Evolutionary conservation across 78 protist species (phyloP), one percentile per base, ranked within the genome.

Genomic region (Pigoraptor vietnamica): DNA sequence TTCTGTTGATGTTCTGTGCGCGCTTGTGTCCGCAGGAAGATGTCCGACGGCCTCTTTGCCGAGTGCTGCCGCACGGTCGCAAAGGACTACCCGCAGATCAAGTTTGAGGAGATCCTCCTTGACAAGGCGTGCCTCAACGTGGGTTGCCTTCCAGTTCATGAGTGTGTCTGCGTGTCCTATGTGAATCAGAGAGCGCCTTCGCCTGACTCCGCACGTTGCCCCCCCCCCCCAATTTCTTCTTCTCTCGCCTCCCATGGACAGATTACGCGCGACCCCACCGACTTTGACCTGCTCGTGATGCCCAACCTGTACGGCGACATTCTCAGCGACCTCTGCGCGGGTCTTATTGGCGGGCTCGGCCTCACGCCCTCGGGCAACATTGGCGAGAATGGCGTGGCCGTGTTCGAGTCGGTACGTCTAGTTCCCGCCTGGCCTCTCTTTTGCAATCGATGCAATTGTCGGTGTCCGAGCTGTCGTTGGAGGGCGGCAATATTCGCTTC

Each of bases 51-150:
- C 1, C 90, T 88, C 14, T 88, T 88, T 81, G 82, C 40, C n/a
- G 90, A 88, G 81, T 39, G 56, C 55, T 39, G 82, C 81, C 79
- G 32, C 0, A 38, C 39, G 90, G 90, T 40, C 25, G 90, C 90
- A 25, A 2, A 40, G 39, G 1, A 38, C 79, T 96, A 95, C 93
- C 98, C 98, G 48, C 90, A 88, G 67, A 96, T 97, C 40, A 25
- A 81, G 48, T 92, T 86, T 1, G 91, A 94, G 84, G 40, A 90
- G 36, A 90, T 87, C 89, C 95, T 94, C 89, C 94, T 97, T n/a
- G 98, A 97, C 91, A 93, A 94, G 89, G 87, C 94, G 32, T 97
- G 98, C 94, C 96, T 97, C 96, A 92, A 93, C 0, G 90, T 91
- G 24, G 81, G 33, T 24, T n/a, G 2, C 33, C 84, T 25, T 79